phyloP scores from a whole-genome alignment of 1,139 yeast species.

The Kodamaea alishanica region DNA sequence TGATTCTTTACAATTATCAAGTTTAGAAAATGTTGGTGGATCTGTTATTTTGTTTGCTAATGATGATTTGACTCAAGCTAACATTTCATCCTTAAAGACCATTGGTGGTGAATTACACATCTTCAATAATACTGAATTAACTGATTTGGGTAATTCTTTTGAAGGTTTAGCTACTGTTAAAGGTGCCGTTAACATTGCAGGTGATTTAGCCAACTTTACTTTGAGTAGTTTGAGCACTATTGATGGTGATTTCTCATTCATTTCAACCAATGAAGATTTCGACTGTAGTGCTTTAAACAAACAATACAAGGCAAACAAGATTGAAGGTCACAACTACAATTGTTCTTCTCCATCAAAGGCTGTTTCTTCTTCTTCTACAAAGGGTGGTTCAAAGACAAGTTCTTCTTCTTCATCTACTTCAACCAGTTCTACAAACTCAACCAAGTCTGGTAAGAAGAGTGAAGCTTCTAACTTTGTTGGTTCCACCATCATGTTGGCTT shows the following conservation, averaged over 20 bases:
- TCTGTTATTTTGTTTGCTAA: slow-evolving; percentile 43
- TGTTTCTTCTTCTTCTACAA: slow-evolving; percentile 10
- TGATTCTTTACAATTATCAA: slow-evolving; percentile 28
- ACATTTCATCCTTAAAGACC: slow-evolving; percentile 27
- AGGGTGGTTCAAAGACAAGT: slow-evolving; percentile 11
- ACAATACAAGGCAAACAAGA: slow-evolving; percentile 31
- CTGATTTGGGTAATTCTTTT: slow-evolving; percentile 32
- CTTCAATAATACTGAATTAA: slow-evolving; percentile 42
- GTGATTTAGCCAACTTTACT: slow-evolving; percentile 39
- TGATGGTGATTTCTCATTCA: slow-evolving; percentile 42
- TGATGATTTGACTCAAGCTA: slow-evolving; percentile 35
- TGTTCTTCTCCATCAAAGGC: slow-evolving; percentile 36
- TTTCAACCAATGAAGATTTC: slow-evolving; percentile 37
- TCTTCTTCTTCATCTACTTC: slow-evolving; percentile 17
- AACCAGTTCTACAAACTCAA: slow-evolving; percentile 14
- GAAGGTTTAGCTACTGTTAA: slow-evolving; percentile 30
- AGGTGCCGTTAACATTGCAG: slow-evolving; percentile 44
- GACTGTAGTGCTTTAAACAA: slow-evolving; percentile 36
- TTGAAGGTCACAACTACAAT: slow-evolving; percentile 45
- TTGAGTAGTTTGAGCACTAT: slow-evolving; percentile 37
- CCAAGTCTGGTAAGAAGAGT: slow-evolving; percentile 19
- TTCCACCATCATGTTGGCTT: slow-evolving; percentile 15
- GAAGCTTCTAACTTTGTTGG: slow-evolving; percentile 17
- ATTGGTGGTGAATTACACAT: slow-evolving; percentile 45
- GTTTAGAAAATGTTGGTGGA: slow-evolving; percentile 36